Percentiles rank a stretch among this genome's conserved stretches.
Conservation (phyloP, 192 early-diverging fungal genomes). For the Backusella morwellensis region DNA sequence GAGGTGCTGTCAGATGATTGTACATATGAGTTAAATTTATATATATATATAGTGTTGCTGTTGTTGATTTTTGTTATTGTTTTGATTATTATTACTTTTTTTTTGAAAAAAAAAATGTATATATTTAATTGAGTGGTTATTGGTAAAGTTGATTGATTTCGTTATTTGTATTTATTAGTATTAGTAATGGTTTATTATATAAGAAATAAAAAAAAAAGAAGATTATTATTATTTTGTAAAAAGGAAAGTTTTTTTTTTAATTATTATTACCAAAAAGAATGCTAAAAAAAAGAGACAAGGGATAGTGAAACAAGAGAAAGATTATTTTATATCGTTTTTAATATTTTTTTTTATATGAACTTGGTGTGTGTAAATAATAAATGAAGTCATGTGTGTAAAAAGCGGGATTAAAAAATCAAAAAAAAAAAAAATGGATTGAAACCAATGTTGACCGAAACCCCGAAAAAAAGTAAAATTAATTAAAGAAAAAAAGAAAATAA, state of each 20-base stretch:
- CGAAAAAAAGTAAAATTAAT: background rate
- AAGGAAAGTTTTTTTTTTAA: background rate
- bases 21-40: background rate
- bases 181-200: background rate
- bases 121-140: background rate
- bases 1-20: background rate
- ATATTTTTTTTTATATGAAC: background rate
- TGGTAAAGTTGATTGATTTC: background rate
- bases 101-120: background rate
- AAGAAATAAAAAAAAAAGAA: background rate
- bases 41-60: background rate
- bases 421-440: background rate
- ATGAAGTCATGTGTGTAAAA: background rate
- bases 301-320: background rate
- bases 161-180: background rate
- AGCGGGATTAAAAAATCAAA: constrained; percentile 1
- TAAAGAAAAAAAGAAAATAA: background rate
- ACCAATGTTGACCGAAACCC: constrained; percentile 1
- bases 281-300: background rate
- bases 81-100: background rate
- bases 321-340: background rate
- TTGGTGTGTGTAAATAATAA: constrained; percentile 7
- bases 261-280: background rate
- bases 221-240: background rate
- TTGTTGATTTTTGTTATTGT: background rate